phyloP scores from a whole-genome alignment of 768 basidiomycete species.

The Coprinopsis strossmayeri region DNA sequence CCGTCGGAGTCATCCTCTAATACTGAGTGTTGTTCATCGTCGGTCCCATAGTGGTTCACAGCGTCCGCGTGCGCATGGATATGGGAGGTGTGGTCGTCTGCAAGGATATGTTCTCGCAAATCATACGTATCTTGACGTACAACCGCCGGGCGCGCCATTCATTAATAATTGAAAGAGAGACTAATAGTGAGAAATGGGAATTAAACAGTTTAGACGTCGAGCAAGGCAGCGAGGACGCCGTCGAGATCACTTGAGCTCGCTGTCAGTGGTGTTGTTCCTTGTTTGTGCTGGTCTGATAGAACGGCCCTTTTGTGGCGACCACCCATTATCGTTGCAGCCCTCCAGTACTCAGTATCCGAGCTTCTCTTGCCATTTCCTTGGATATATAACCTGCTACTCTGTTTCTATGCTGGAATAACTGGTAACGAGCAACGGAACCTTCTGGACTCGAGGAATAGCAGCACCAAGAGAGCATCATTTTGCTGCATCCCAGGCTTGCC shows the following conservation, averaged over 20 bases:
- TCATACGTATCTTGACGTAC: conserved; percentile 60
- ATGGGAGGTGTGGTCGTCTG: conserved; percentile 36
- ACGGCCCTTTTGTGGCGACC: neutral
- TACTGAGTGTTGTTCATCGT: conserved; percentile 77
- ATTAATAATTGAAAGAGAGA: neutral
- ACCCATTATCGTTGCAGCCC: neutral
- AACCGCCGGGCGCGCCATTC: conserved; percentile 1
- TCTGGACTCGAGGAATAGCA: too few species aligned
- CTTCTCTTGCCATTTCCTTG: too few species aligned
- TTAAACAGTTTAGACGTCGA: neutral
- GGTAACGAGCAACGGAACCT: too few species aligned
- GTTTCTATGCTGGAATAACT: too few species aligned
- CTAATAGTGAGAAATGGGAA: neutral
- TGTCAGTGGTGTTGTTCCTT: neutral
- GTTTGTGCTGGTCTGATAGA: neutral
- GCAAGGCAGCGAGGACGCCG: neutral
- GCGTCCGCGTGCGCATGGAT: conserved; percentile 38
- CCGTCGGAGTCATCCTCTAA: conserved; percentile 80
- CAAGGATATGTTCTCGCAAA: conserved; percentile 57
- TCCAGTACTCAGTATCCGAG: too few species aligned
- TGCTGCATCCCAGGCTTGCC: too few species aligned
- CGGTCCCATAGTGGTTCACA: conserved; percentile 32
- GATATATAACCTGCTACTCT: too few species aligned
- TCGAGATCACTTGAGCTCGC: neutral
- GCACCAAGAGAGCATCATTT: too few species aligned